These are phyloP conservation scores for Dendrocalamus sinicus DNA, from an alignment of 176 grass and related monocot species.

Conservation along the genomic window DNA sequence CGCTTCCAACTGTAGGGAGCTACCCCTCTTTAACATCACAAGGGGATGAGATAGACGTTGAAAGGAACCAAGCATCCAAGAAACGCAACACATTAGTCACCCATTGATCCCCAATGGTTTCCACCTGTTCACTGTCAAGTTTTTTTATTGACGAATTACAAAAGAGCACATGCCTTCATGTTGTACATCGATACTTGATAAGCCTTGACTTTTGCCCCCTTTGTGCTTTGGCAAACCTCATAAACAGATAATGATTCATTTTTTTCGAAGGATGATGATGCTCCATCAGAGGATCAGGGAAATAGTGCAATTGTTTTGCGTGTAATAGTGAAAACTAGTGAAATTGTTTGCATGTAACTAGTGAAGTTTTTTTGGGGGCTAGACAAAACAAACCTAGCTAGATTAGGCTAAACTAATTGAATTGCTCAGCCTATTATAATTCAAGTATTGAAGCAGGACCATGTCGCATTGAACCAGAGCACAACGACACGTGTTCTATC, in stretches of 20 bases:
- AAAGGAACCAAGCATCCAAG: neutral
- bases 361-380: too few relatives aligned
- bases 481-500: neutral
- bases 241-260: neutral
- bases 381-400: neutral
- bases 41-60: neutral
- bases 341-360: neutral
- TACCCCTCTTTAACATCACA: neutral
- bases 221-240: neutral
- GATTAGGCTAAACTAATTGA: neutral
- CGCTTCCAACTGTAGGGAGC: neutral
- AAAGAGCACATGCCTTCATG: neutral
- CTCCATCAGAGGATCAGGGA: neutral
- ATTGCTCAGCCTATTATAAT: neutral
- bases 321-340: neutral
- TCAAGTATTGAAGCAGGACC: neutral
- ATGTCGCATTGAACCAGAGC: neutral
- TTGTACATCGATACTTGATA: neutral
- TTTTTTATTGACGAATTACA: neutral
- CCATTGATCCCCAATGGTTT: neutral
- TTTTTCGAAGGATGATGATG: neutral
- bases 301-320: neutral
- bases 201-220: constrained; percentile 13
- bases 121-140: too few relatives aligned
- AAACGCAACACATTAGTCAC: neutral